phyloP scores from a whole-genome alignment of 176 grass and related monocot species.

The Triticum timopheevii region DNA sequence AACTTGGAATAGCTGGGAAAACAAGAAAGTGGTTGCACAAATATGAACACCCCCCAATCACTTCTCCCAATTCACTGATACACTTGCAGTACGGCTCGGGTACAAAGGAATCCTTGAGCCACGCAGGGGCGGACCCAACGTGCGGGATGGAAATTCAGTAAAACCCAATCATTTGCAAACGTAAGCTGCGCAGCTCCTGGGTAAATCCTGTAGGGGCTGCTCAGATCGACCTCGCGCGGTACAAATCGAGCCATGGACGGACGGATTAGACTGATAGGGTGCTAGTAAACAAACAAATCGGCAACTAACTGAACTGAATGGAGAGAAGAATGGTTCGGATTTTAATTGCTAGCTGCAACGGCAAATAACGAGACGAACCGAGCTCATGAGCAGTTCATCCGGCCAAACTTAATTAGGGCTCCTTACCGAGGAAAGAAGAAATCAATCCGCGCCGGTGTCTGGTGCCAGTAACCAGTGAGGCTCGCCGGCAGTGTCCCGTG shows the following conservation, averaged over 20 bases:
- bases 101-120: not conserved
- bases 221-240: not conserved
- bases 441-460: not conserved
- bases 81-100: not conserved
- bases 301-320: constrained; percentile 16
- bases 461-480: no score
- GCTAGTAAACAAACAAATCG: not conserved
- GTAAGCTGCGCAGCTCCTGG: not conserved
- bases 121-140: not conserved
- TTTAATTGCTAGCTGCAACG: not conserved
- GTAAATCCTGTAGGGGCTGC: not conserved
- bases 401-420: not conserved
- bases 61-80: not conserved
- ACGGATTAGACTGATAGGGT: not conserved
- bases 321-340: not conserved
- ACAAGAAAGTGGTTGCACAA: not conserved
- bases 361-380: not conserved
- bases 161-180: not conserved
- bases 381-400: not conserved
- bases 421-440: not conserved
- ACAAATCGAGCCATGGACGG: not conserved
- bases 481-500: not conserved
- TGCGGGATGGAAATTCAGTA: not conserved
- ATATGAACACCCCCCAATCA: not conserved
- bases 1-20: not conserved